Evolutionary conservation across 306 rosid species (phyloP).

Genomic region (Pyrus pyrifolia): DNA sequence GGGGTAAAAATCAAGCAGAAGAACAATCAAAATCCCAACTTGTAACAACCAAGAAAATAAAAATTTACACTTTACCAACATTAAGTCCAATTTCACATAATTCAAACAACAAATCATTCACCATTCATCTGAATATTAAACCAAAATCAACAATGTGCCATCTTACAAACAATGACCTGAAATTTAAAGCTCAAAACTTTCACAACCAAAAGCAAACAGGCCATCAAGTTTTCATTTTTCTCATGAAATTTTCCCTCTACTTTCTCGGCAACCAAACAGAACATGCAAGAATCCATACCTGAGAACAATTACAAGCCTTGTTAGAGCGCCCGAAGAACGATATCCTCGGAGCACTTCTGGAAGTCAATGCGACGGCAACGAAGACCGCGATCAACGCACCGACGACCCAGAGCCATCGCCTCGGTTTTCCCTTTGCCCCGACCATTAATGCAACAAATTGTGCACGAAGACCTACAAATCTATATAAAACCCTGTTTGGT

Average conservation of each 20-base stretch:
- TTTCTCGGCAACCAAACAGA: slow-evolving; percentile 7
- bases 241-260: not conserved
- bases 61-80: not conserved
- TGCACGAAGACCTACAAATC: not conserved
- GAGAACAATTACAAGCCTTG: slow-evolving; percentile 59
- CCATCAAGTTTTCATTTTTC: not conserved
- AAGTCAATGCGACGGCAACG: slow-evolving; percentile 56
- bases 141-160: not conserved
- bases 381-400: slow-evolving; percentile 48
- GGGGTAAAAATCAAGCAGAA: not conserved
- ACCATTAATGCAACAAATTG: slow-evolving; percentile 21
- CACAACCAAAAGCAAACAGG: not conserved
- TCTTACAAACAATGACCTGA: not conserved
- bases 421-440: slow-evolving; percentile 28
- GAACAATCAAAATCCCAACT: not conserved
- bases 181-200: not conserved
- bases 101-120: not conserved
- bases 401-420: slow-evolving; percentile 50
- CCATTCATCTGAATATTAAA: not conserved
- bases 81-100: not conserved
- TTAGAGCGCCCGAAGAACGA: slow-evolving; percentile 44
- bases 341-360: slow-evolving; percentile 29
- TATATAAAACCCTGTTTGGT: not conserved
- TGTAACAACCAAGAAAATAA: not conserved
- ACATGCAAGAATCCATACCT: slow-evolving; percentile 34